Percentiles rank a stretch among this genome's conserved stretches.
phyloP scores from a whole-genome alignment of 495 filamentous ascomycete species.

The Tirmania nivea region DNA sequence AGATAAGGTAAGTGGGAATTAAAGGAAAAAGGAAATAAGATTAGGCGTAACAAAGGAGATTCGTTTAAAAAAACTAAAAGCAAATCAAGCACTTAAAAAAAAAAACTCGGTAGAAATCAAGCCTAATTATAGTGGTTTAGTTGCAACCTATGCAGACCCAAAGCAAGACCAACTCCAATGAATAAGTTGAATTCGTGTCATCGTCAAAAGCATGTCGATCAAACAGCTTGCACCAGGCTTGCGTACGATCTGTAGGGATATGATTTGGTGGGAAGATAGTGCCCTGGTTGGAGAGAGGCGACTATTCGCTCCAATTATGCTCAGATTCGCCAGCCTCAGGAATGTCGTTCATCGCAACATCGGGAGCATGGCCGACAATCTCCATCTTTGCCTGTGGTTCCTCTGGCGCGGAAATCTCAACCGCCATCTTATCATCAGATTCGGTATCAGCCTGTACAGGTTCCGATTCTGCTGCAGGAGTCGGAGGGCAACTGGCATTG shows the following conservation, averaged over 20 bases:
- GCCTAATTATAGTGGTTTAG: not conserved
- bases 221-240: constrained; percentile 16
- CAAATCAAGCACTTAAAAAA: not conserved
- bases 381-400: not conserved
- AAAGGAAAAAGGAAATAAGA: not conserved
- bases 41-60: not conserved
- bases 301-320: too few relatives aligned
- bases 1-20: not conserved
- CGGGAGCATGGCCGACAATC: not conserved
- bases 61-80: not conserved
- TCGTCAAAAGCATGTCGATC: constrained; percentile 9
- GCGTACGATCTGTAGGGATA: constrained; percentile 9
- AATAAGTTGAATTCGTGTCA: too few relatives aligned
- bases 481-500: constrained; percentile 1
- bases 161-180: too few relatives aligned
- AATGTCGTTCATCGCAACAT: not conserved
- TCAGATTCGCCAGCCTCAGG: not conserved
- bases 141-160: too few relatives aligned
- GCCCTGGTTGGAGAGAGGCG: too few relatives aligned
- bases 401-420: not conserved
- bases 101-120: not conserved
- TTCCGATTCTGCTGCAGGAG: not conserved
- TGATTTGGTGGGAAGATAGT: not conserved
- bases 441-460: not conserved
- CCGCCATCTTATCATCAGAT: not conserved